Percentiles rank a stretch among this genome's conserved stretches.
Conservation (phyloP, 139 green algal genomes). For the Desmodesmus armatus region DNA sequence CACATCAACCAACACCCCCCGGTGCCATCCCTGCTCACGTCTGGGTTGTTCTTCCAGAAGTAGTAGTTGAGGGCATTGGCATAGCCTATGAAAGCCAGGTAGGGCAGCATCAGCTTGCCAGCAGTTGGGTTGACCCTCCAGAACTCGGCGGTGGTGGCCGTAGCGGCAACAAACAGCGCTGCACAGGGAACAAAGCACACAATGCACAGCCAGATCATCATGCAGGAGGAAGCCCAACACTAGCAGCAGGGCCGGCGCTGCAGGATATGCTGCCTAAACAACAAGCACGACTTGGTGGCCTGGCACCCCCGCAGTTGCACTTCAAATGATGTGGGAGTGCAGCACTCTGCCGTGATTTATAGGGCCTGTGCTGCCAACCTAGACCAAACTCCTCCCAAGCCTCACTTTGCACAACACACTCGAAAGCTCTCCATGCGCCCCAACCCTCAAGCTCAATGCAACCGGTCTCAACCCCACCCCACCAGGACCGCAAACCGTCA, state of each 20-base stretch:
- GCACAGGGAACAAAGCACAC: not conserved
- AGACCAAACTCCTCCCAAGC: too few species aligned
- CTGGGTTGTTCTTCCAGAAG: slow-evolving; percentile 38
- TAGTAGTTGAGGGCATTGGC: slow-evolving; percentile 41
- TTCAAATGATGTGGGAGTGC: too few species aligned
- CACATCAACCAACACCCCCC: not conserved
- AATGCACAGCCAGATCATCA: not conserved
- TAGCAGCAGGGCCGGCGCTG: not conserved
- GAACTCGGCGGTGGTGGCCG: slow-evolving; percentile 34
- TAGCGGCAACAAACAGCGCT: slow-evolving; percentile 29
- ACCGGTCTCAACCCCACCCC: not conserved
- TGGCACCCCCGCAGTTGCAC: too few species aligned
- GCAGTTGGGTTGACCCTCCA: slow-evolving; percentile 34
- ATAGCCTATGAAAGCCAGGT: slow-evolving; percentile 20
- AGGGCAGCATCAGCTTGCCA: slow-evolving; percentile 43
- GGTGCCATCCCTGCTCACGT: slow-evolving; percentile 10
- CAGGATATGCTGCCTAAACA: not conserved
- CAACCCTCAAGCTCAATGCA: not conserved
- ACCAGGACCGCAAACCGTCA: too few species aligned
- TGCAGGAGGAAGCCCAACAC: not conserved
- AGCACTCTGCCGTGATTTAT: not conserved
- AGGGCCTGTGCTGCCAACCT: not conserved
- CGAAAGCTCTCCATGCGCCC: not conserved
- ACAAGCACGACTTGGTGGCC: too few species aligned
- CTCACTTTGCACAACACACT: not conserved